Evolutionary conservation across 805 yeast species (phyloP), one percentile per base, ranked within the genome.

Genomic region (Cyberlindnera lachancei): DNA sequence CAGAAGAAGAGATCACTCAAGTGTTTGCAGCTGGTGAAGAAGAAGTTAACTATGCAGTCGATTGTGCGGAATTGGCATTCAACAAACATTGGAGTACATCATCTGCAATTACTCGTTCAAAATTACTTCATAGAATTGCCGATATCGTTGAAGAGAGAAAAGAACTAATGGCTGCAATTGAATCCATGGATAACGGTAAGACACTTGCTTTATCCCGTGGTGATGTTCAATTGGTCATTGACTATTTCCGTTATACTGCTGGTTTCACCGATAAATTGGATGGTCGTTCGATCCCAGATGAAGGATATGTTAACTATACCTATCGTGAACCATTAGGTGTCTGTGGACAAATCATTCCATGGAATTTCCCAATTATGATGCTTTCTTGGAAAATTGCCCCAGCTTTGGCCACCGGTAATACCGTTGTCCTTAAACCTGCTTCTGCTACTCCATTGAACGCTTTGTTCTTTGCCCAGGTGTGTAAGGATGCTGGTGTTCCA

Each of bases 301-400:
- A 83, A 8, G 42, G 41, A 44, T 79, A 80, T 56, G 69, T 77
- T 49, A 73, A 69, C 46, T 80, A 68, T 63, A 75, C 83, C 35
- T 66, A 71, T 53, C 74, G 74, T 56, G 87, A 79, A 57, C 88
- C 90, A 46, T 58, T 80, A 44, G 90, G 88, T 56, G 82, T 80
- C 24, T 79, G 86, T 64, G 90, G 88, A 44, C 86, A 79, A 58
- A 79, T 81, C 42, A 80, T 81, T 41, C 88, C 90, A 55, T 81
- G 88, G 88, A 81, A 81, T 57, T 81, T 81, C 73, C 90, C 90
- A 48, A 59, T 81, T 42, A 68, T 81, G 65, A 80, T 81, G 83
- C 68, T 77, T 56, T 59, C 82, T 26, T 81, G 90, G 90, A 81
- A 81, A 55, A 64, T 81, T 38, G 85, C 81, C 33, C 88, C 90